Evolutionary conservation across 2,329 filamentous ascomycete species (phyloP).

Genomic region (Pseudopithomyces maydicus): DNA sequence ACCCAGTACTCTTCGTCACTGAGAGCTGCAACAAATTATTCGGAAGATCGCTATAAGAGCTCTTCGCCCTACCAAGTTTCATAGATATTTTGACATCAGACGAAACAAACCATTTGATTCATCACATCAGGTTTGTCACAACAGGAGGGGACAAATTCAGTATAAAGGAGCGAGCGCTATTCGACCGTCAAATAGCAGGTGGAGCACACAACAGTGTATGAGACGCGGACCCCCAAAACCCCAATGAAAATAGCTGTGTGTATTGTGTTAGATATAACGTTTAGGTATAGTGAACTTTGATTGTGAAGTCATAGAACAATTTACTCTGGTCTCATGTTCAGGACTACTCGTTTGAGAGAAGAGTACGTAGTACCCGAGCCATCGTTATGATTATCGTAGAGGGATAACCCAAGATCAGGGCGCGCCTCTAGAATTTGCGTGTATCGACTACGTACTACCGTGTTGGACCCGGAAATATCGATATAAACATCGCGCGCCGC

Average conservation of each 20-base stretch:
- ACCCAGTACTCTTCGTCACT: too few species aligned
- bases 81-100: too few species aligned
- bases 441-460: conserved; percentile 21
- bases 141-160: too few species aligned
- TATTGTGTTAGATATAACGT: background rate
- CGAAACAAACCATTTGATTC: too few species aligned
- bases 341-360: conserved; percentile 40
- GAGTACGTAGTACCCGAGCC: conserved; percentile 43
- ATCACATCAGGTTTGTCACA: too few species aligned
- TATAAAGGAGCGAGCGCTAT: too few species aligned
- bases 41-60: too few species aligned
- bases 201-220: too few species aligned
- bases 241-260: conserved; percentile 26
- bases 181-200: too few species aligned
- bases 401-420: conserved; percentile 43
- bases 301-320: conserved; percentile 2
- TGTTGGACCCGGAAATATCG: conserved; percentile 19
- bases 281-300: background rate
- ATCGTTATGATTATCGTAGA: conserved; percentile 48
- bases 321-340: conserved; percentile 43
- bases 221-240: conserved; percentile 41
- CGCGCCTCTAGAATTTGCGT: conserved; percentile 18
- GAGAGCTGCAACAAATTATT: too few species aligned
- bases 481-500: conserved; percentile 22
- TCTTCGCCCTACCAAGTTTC: too few species aligned